These are phyloP conservation scores for Spongiforma sp. DNA, from an alignment of 1,284 basidiomycete species.

Conservation along the genomic window DNA sequence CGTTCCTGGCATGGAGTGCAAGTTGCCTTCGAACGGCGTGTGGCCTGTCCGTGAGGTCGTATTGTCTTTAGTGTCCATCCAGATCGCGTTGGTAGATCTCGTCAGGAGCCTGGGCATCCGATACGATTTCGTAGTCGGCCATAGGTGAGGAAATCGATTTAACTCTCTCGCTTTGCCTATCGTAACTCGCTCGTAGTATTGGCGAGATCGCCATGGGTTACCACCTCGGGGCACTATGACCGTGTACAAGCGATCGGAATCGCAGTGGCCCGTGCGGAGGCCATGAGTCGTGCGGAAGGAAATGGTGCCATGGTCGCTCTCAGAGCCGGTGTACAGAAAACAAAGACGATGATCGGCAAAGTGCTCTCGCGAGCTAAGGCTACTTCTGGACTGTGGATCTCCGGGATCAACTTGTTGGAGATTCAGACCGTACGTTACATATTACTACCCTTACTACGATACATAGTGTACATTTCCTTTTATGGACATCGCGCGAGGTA, in stretches of 20 bases:
- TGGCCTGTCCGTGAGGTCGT: conserved; percentile 39
- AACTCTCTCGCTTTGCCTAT: background rate
- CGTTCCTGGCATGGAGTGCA: conserved; percentile 33
- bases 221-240: conserved; percentile 39
- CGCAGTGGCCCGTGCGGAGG: conserved; percentile 36
- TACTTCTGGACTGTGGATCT: conserved; percentile 35
- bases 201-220: conserved; percentile 41
- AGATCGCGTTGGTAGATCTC: conserved; percentile 35
- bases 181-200: conserved; percentile 25
- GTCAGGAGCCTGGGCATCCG: conserved; percentile 33
- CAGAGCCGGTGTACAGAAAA: conserved; percentile 37
- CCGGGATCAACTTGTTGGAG: conserved; percentile 40
- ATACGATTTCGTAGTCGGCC: conserved; percentile 37
- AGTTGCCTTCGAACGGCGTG: conserved; percentile 29
- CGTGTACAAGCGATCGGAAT: conserved; percentile 37
- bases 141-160: conserved; percentile 35
- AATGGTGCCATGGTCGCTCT: conserved; percentile 39
- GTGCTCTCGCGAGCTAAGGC: conserved; percentile 32
- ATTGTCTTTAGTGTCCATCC: conserved; percentile 36
- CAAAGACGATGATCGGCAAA: conserved; percentile 35
- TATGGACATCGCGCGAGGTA: too few species aligned
- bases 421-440: too few species aligned
- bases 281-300: conserved; percentile 37
- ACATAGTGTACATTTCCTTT: too few species aligned
- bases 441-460: too few species aligned